Evolutionary conservation across 2,329 filamentous ascomycete genomes (phyloP).

Genomic region (Emmonsiellopsis sp.): DNA sequence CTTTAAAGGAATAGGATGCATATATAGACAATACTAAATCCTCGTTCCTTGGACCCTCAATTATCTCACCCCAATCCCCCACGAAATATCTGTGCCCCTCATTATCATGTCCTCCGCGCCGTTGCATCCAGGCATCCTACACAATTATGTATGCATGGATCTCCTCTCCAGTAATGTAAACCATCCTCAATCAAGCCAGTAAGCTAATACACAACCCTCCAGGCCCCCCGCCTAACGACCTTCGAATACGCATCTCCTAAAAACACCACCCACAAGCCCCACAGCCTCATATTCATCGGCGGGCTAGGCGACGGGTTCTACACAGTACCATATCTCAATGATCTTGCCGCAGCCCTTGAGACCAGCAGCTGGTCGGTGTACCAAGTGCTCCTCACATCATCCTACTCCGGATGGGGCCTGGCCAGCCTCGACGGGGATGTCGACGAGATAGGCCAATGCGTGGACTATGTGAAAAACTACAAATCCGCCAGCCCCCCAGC

Average conservation of each 20-base stretch:
- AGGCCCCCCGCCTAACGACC: slow-evolving; percentile 31
- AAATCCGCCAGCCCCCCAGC: slow-evolving; percentile 15
- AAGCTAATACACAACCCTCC: neutral
- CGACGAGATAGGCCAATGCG: slow-evolving; percentile 43
- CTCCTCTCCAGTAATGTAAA: neutral
- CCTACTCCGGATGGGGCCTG: slow-evolving; percentile 48
- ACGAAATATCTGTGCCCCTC: neutral
- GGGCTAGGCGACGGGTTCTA: slow-evolving; percentile 51
- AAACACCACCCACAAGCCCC: slow-evolving; percentile 21
- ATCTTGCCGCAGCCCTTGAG: slow-evolving; percentile 41
- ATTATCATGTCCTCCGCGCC: neutral
- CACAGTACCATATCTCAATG: slow-evolving; percentile 45
- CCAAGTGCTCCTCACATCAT: slow-evolving; percentile 43
- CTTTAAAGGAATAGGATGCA: no score
- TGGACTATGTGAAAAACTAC: slow-evolving; percentile 40
- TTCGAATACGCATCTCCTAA: slow-evolving; percentile 30
- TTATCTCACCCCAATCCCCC: neutral
- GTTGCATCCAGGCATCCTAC: slow-evolving; percentile 22
- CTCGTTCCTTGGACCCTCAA: no score
- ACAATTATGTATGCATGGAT: slow-evolving; percentile 26
- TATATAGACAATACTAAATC: no score
- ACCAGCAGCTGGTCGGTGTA: slow-evolving; percentile 45
- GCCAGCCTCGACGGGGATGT: slow-evolving; percentile 46
- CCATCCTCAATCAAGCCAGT: neutral
- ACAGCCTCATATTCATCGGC: slow-evolving; percentile 51